Conservation (phyloP, 148 eudicot genomes). For the Vaccinium macrocarpon region DNA sequence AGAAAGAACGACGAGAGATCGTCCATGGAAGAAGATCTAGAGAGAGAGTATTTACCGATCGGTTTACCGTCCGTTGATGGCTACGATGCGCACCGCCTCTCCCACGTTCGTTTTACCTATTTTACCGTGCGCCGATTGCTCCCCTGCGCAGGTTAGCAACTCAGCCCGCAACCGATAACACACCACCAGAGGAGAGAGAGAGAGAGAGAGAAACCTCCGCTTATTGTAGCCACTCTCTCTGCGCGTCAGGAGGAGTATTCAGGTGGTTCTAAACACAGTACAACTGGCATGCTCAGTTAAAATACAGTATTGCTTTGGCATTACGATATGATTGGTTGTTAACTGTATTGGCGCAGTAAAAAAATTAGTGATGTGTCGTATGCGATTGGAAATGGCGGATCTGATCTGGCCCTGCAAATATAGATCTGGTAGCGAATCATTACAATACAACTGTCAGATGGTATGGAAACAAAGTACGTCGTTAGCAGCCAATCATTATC, state of each 20-base stretch:
- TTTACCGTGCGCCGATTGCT: slow-evolving; percentile 8
- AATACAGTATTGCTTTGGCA: not conserved
- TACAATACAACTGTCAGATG: not conserved
- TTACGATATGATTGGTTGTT: not conserved
- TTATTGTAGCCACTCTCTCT: not conserved
- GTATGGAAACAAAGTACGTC: not conserved
- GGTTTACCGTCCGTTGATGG: slow-evolving; percentile 19
- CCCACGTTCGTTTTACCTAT: not conserved
- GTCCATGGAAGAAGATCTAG: slow-evolving; percentile 15
- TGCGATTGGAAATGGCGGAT: not conserved
- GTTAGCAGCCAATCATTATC: not conserved
- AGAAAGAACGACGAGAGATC: slow-evolving; percentile 10
- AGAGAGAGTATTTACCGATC: slow-evolving; percentile 8
- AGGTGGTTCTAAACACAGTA: not conserved
- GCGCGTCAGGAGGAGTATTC: not conserved
- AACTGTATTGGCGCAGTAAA: not conserved
- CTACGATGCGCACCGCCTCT: slow-evolving; percentile 17
- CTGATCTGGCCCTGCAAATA: slow-evolving; percentile 6
- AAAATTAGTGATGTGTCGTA: not conserved
- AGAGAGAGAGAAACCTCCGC: not conserved
- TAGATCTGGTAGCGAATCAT: not conserved
- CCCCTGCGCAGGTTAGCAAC: slow-evolving; percentile 14
- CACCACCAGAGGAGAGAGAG: not conserved
- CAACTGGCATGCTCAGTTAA: not conserved
- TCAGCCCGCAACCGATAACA: not conserved